phyloP scores from a whole-genome alignment of 139 green algal species.

The Chlorella vulgaris region DNA sequence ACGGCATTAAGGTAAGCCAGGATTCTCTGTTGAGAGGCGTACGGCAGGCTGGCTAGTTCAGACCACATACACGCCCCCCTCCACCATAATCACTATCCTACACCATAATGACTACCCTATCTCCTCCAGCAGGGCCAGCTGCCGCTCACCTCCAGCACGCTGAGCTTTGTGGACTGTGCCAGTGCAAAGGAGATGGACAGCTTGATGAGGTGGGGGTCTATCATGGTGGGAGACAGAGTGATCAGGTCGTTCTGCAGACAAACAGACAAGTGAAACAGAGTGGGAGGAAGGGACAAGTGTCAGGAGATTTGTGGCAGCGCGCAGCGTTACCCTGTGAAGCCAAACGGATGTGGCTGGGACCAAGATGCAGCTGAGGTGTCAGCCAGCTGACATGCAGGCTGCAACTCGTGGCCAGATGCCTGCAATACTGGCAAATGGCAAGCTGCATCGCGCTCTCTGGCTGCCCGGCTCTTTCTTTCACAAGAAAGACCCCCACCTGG shows the following conservation, averaged over 20 bases:
- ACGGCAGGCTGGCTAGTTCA: no score
- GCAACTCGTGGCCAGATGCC: no score
- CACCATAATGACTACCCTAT: no score
- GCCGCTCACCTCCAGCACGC: conserved; percentile 57
- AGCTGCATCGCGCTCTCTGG: background rate
- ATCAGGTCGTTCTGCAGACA: conserved; percentile 77
- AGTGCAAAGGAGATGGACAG: conserved; percentile 58
- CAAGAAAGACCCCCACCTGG: background rate
- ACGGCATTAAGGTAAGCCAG: no score
- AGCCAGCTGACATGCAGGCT: no score
- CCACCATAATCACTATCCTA: no score
- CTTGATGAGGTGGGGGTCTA: conserved; percentile 54
- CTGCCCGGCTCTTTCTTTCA: background rate
- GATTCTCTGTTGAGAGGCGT: no score
- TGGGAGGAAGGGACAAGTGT: background rate
- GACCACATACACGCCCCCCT: no score
- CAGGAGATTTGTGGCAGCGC: no score
- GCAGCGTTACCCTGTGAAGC: background rate
- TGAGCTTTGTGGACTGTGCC: conserved; percentile 72
- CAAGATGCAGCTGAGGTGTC: background rate
- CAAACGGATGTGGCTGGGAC: background rate
- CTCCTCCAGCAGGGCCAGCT: no score
- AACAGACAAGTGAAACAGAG: background rate
- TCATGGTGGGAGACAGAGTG: conserved; percentile 51
- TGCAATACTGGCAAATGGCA: background rate